Evolutionary conservation across 23 red algal genomes (phyloP), one percentile per base, ranked within the genome.

Genomic region (Pyropia yezoensis): DNA sequence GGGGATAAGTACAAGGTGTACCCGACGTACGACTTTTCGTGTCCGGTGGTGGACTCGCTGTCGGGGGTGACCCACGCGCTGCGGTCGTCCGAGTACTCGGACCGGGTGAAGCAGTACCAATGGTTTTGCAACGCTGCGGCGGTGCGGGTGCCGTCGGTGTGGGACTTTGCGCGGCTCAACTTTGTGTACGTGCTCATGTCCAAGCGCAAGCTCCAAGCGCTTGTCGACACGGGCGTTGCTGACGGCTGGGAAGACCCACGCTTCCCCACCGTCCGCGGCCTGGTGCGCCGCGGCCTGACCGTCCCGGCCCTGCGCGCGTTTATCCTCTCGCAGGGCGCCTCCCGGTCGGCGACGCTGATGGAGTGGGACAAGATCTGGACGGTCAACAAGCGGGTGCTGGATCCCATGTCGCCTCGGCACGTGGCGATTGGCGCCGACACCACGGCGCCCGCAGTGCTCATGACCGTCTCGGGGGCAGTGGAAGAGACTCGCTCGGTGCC

Each of bases 361-460:
- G 84, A 91, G 52, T 98, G 94, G 94, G 94, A 98, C 75, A 98
- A 98, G 71, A 98, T 98, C 20, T 98, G 94, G 94, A 91, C 94
- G 19, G 80, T 90, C 1, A 98, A 98, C 59, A 98, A 98, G 70
- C 49, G 86, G 49, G 85, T 98, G 5, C 91, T 98, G 30, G 94
- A 98, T 59, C 86, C 94, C 15, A 18, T 91, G 21, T 85, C 94
- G 20, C 76, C 94, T 6, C 73, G 94, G 20, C 86, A 98, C 70
- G 85, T 85, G 16, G 94, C 94, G 12, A 71, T 98, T 29, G 65
- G 63, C 23, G 53, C 49, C 6, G 66, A 17, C n/a, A 2, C 18
- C 30, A 33, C 30, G 18, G 62, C 27, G 14, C 60, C 28, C 29
- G 63, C 77, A 33, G 83, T 66, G 34, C 19, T 52, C 1, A 62